Base-by-base conservation (phyloP, 1,139 yeast genomes). In the Magnusiomyces suaveolens region DNA sequence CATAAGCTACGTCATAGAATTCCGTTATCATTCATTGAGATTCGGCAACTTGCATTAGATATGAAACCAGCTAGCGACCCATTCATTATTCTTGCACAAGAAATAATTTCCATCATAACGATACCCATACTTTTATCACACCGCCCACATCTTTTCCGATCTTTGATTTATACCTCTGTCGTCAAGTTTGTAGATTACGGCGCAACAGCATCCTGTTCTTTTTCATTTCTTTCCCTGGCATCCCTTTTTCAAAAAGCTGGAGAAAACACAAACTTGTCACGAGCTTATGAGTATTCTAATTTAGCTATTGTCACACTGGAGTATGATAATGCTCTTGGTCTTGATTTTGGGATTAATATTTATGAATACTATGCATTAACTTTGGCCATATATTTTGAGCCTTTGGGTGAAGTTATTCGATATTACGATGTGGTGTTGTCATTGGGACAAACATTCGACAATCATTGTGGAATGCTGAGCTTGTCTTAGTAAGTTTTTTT, bases 361-460 rank as follows among this genome's bases (percentile, higher is more conserved):
- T 77, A 77, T 58, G 78, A 76, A 59, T 62, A 70, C 46, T 79
- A 78, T 59, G 69, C 76, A 36, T 62, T 71, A 23, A 68, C 77
- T 0, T 60, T 78, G 57, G 83, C 80, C 1, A 66, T 71, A 4
- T 74, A 69, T 55, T 66, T 75, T 49, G 81, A 78, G 54, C 78
- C 82, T 1, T 56, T 72, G 43, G 62, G 68, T 2, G 73, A 71
- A 39, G 66, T 79, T 3, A 59, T 73, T 51, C 70, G 71, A 59
- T 62, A 64, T 48, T 64, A 64, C 51, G 66, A 63, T 32, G 56
- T 61, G 51, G 67, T 64, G 1, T 49, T 64, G 26, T 64, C 64
- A 16, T 60, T 66, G 1, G 67, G 67, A 29, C 67, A 64, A 52
- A 63, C 66, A 2, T 61, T 63, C 51, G 65, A 63, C 21, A 64